phyloP scores from a whole-genome alignment of 2,329 filamentous ascomycete species.

The Alternaria viburni region DNA sequence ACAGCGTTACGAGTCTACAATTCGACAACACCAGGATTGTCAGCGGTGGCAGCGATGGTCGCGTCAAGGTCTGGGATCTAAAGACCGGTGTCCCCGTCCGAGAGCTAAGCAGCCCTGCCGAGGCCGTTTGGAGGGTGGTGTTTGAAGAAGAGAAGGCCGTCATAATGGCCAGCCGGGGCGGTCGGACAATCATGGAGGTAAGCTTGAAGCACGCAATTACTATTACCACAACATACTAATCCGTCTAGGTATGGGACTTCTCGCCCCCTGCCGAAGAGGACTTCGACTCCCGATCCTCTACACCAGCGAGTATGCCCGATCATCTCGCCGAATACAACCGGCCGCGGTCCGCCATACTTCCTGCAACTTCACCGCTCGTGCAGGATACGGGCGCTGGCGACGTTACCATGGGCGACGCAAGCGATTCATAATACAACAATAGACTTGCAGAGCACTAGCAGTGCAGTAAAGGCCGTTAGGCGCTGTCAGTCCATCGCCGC shows the following conservation, averaged over 20 bases:
- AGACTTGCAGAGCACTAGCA: not conserved
- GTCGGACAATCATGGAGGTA: conserved; percentile 97
- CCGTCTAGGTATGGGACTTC: conserved; percentile 85
- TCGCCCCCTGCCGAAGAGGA: conserved; percentile 72
- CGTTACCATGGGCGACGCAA: conserved; percentile 42
- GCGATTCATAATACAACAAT: conserved; percentile 14
- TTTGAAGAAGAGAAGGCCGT: conserved; percentile 99
- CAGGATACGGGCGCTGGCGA: conserved; percentile 31
- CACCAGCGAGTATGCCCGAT: conserved; percentile 53
- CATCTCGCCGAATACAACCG: conserved; percentile 40
- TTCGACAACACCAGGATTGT: conserved; percentile 97
- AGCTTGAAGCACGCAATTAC: conserved; percentile 42
- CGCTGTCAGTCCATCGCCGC: not conserved
- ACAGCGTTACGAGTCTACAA: conserved; percentile 95
- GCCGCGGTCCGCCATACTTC: conserved; percentile 40
- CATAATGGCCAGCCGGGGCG: conserved; percentile 84
- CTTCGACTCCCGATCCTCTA: conserved; percentile 46
- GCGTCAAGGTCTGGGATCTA: conserved; percentile 98
- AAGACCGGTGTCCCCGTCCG: conserved; percentile 89
- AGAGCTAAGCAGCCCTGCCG: conserved; percentile 87
- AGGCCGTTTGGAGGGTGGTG: conserved; percentile 96
- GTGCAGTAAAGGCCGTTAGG: not conserved
- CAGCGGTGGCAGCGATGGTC: conserved; percentile 93
- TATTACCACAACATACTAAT: conserved; percentile 34
- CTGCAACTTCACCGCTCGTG: conserved; percentile 31